Percentiles rank a stretch among this genome's conserved stretches.
Conservation (phyloP, 257 asterid genomes). For the Capsicum baccatum region DNA sequence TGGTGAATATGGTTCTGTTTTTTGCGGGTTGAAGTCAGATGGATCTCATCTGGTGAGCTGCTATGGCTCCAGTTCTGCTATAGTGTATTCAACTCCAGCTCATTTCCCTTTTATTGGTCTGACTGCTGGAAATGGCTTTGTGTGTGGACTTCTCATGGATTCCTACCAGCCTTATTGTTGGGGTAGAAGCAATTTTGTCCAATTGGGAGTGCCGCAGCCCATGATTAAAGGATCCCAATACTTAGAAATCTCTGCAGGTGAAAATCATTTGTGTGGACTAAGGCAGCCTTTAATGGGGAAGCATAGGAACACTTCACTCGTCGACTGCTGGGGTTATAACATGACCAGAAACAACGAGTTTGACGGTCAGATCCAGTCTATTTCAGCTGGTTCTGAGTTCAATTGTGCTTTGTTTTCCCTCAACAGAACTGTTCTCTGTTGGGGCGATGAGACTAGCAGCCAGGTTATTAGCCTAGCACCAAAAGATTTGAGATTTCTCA, state of each 20-base stretch:
- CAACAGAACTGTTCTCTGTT: slow-evolving; percentile 76
- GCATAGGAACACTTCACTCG: slow-evolving; percentile 62
- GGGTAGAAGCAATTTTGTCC: slow-evolving; percentile 74
- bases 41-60: slow-evolving; percentile 80
- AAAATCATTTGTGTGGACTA: slow-evolving; percentile 84
- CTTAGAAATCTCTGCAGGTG: slow-evolving; percentile 86
- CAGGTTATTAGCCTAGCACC: slow-evolving; percentile 66
- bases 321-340: slow-evolving; percentile 97
- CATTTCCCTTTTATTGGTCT: slow-evolving; percentile 61
- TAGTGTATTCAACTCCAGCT: slow-evolving; percentile 64
- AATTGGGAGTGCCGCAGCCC: slow-evolving; percentile 63
- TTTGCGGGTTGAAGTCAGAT: slow-evolving; percentile 79
- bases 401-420: slow-evolving; percentile 79
- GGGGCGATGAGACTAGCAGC: slow-evolving; percentile 87
- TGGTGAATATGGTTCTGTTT: slow-evolving; percentile 82
- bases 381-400: slow-evolving; percentile 89
- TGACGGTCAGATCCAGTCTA: slow-evolving; percentile 79
- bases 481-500: slow-evolving; percentile 50
- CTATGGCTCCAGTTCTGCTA: slow-evolving; percentile 74
- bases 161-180: slow-evolving; percentile 79
- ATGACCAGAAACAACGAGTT: slow-evolving; percentile 69
- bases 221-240: slow-evolving; percentile 57
- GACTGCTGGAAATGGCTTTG: slow-evolving; percentile 81
- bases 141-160: slow-evolving; percentile 72
- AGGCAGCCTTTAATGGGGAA: slow-evolving; percentile 73